Evolutionary conservation across 2,329 filamentous ascomycete genomes (phyloP), one percentile per base, ranked within the genome.

Genomic region (Hypoxylon sp.): DNA sequence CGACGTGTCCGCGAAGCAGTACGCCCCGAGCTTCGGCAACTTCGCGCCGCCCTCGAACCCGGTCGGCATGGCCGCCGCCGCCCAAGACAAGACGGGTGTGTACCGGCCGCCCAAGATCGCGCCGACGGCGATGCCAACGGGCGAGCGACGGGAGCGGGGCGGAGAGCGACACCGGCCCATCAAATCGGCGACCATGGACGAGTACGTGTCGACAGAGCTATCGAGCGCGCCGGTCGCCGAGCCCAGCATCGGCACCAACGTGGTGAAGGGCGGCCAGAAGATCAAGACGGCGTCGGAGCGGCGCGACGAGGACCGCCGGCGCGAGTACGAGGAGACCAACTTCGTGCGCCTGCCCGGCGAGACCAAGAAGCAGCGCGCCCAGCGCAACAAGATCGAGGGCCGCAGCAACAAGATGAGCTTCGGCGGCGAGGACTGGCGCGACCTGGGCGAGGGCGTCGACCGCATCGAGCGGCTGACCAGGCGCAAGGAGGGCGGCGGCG

Each of bases 391-490:
- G 72, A 78, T 79, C 24, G 78, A 79, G 35, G 78, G 78, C 8
- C 73, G 78, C 64, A 77, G 74, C 63, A 72, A 78, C 69, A 76
- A 87, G 81, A 75, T 97, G 90, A 77, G 78, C 67, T 87, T 86
- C 77, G 94, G 94, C 60, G 95, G 95, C 48, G 95, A 98, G 76
- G 95, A 98, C 72, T 98, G 92, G 91, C 85, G 88, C 63, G 88
- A 89, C 21, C 79, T 99, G 40, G 91, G 91, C 54, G 88, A 93
- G 72, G 92, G 92, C 6, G 85, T 93, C 48, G 91, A 97, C 75
- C 83, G 94, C 40, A 97, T 97, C 74, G 89, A 92, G 67, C 83
- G 88, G 61, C 79, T 97, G 70, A 97, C 93, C 5, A 86, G 86
- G 74, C 84, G 85, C 71, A 91, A 87, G 73, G 81, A 80, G 58